A percentile compares a stretch with the other conserved stretches of the same genome.
phyloP scores from a whole-genome alignment of 305 asterid genomes.

The Rubia tinctorum region DNA sequence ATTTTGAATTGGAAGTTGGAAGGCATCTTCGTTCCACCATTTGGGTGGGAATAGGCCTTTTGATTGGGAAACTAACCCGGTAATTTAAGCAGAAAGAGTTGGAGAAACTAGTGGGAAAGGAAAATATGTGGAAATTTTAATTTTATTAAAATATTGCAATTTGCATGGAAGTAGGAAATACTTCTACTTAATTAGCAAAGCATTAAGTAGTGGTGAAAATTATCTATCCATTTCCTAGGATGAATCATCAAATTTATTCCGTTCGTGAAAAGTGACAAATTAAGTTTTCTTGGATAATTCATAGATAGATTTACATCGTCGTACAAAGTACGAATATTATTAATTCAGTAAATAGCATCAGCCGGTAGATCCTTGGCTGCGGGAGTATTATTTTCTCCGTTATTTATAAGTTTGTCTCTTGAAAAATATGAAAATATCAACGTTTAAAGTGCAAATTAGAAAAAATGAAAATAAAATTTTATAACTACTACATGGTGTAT shows the following conservation, averaged over 20 bases:
- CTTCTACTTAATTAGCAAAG: background rate
- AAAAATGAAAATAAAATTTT: too few species aligned
- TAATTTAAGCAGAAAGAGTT: background rate
- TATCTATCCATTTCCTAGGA: slow-evolving; percentile 16
- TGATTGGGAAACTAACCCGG: background rate
- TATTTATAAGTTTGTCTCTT: too few species aligned
- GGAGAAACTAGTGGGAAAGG: background rate
- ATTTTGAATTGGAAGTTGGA: background rate
- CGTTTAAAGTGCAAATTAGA: too few species aligned
- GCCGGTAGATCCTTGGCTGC: background rate
- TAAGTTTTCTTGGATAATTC: slow-evolving; percentile 9
- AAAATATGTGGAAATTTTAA: background rate
- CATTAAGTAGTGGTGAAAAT: background rate
- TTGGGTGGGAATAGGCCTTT: background rate
- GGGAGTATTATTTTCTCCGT: background rate
- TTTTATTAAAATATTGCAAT: background rate
- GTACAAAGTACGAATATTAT: background rate
- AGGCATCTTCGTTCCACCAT: background rate
- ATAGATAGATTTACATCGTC: background rate
- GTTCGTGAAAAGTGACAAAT: slow-evolving; percentile 1
- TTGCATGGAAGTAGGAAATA: background rate
- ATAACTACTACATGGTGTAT: too few species aligned
- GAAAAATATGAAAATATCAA: too few species aligned
- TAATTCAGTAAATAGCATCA: background rate
- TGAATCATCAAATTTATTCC: slow-evolving; percentile 2